Evolutionary conservation across 371 early-diverging fungal species (phyloP).

Genomic region (Mucor piriformis): DNA sequence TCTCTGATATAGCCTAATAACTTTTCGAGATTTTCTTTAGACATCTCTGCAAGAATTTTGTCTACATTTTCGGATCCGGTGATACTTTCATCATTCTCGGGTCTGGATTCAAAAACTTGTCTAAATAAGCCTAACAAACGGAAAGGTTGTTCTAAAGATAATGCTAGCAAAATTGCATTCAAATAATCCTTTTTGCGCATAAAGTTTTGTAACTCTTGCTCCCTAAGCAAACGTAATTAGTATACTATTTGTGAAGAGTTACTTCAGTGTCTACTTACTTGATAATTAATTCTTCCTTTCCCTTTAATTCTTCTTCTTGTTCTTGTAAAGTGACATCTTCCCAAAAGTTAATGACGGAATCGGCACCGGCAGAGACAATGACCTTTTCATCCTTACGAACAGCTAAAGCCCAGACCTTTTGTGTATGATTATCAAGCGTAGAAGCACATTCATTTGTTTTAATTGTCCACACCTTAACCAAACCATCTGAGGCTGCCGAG

Average conservation of each 20-base stretch:
- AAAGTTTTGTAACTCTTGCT: constrained; percentile 89
- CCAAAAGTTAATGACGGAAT: constrained; percentile 91
- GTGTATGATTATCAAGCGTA: constrained; percentile 92
- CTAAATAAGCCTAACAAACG: constrained; percentile 76
- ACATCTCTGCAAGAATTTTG: constrained; percentile 61
- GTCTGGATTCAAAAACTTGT: constrained; percentile 61
- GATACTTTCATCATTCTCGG: constrained; percentile 53
- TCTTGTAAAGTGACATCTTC: constrained; percentile 87
- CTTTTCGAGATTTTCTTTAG: constrained; percentile 67
- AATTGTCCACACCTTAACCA: constrained; percentile 95
- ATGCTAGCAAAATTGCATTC: constrained; percentile 89
- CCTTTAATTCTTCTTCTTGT: constrained; percentile 68
- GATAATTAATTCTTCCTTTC: constrained; percentile 69
- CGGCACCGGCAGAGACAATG: constrained; percentile 87
- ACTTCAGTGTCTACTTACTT: constrained; percentile 53
- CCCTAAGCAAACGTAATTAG: constrained; percentile 67
- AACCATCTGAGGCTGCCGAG: constrained; percentile 89
- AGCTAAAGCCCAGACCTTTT: constrained; percentile 92
- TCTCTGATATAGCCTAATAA: constrained; percentile 84
- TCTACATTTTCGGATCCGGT: constrained; percentile 72
- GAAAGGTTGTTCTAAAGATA: constrained; percentile 89
- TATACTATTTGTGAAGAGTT: too few relatives aligned
- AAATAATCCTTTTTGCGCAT: constrained; percentile 86
- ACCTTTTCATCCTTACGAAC: constrained; percentile 73
- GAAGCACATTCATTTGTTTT: constrained; percentile 85